Evolutionary conservation across 2,329 filamentous ascomycete genomes (phyloP).

Genomic region (Parafenestella ontariensis): DNA sequence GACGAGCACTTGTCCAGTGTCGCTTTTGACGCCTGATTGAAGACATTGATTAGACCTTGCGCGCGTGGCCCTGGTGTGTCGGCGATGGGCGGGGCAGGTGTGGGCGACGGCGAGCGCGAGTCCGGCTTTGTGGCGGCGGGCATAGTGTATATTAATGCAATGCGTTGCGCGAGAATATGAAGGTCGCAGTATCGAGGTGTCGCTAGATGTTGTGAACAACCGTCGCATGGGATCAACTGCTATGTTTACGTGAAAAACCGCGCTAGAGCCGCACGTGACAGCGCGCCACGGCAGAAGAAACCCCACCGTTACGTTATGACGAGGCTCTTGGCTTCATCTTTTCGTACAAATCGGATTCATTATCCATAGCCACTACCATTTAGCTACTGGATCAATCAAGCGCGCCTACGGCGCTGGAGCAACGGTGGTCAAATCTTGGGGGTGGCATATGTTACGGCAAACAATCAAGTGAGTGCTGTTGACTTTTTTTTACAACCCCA

Average conservation of each 20-base stretch:
- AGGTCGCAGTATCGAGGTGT: neutral
- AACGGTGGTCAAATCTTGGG: too few relatives aligned
- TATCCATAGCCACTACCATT: too few relatives aligned
- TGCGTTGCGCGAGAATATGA: neutral
- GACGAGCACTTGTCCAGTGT: slow-evolving; percentile 68
- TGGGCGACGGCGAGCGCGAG: slow-evolving; percentile 58
- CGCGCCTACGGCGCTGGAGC: too few relatives aligned
- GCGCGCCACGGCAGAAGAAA: slow-evolving; percentile 4
- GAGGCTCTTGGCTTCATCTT: too few relatives aligned
- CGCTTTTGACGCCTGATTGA: slow-evolving; percentile 64
- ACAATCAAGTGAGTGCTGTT: too few relatives aligned
- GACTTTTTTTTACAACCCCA: too few relatives aligned
- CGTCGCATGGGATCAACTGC: neutral
- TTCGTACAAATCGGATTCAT: too few relatives aligned
- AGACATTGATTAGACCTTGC: slow-evolving; percentile 65
- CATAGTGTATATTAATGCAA: slow-evolving; percentile 31
- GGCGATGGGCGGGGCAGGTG: slow-evolving; percentile 60
- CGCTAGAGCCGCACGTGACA: slow-evolving; percentile 19
- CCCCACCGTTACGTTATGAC: too few relatives aligned
- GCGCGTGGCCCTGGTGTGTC: slow-evolving; percentile 66
- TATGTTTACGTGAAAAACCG: slow-evolving; percentile 22
- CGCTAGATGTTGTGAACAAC: neutral
- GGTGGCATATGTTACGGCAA: too few relatives aligned
- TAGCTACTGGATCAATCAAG: too few relatives aligned
- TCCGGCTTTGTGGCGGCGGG: slow-evolving; percentile 35